These are phyloP conservation scores for Starmerella sp. DNA, from an alignment of 805 yeast species.

Conservation along the genomic window DNA sequence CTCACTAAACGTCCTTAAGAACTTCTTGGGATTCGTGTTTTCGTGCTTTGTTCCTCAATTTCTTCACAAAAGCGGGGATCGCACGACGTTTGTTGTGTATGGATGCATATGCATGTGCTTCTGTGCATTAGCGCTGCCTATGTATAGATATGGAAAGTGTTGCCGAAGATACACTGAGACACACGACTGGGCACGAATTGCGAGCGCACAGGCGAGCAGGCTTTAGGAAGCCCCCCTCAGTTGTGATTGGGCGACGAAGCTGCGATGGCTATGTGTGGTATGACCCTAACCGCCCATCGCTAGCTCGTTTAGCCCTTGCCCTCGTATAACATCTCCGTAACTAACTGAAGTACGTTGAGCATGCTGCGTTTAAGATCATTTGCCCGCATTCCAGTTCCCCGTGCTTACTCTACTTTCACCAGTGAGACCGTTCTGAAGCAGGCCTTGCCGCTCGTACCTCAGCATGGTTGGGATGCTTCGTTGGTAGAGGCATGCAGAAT, in stretches of 20 bases:
- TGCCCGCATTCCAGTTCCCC: background rate
- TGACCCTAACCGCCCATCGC: background rate
- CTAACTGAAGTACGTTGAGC: background rate
- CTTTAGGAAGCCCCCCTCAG: background rate
- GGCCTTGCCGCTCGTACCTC: conserved; percentile 38
- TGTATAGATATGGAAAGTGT: background rate
- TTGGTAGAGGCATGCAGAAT: conserved; percentile 40
- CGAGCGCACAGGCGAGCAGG: background rate
- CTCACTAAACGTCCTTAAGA: background rate
- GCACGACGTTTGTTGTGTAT: background rate
- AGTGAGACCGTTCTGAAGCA: conserved; percentile 29
- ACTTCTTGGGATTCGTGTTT: background rate
- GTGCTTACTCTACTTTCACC: background rate
- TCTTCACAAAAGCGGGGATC: background rate
- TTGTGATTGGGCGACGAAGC: background rate
- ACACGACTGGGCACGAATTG: background rate
- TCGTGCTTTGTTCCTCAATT: conserved; percentile 4
- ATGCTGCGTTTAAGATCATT: background rate
- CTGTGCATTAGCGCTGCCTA: background rate
- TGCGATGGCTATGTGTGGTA: background rate
- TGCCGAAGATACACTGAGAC: background rate
- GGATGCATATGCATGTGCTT: background rate
- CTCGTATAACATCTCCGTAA: background rate
- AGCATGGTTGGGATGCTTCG: conserved; percentile 42
- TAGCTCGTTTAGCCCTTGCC: background rate